Percentiles rank a stretch among this genome's conserved stretches.
Conservation (phyloP, 2,329 filamentous ascomycete species). For the Paraphaeosphaeria sporulosa region DNA sequence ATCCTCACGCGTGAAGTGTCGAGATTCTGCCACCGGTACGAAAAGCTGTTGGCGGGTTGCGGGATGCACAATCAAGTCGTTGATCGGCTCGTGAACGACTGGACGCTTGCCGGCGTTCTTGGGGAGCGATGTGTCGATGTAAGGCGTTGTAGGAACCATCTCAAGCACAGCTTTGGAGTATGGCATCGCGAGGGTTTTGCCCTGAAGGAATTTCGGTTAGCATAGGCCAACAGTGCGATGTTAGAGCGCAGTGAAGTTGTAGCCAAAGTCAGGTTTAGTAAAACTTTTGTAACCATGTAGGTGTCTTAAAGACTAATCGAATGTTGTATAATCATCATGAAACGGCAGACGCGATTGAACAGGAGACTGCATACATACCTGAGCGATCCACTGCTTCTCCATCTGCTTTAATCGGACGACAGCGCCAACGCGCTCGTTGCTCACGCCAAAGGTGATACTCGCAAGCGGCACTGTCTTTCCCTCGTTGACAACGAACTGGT, state of each 20-base stretch:
- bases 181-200: slow-evolving; percentile 75
- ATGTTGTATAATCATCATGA: slow-evolving; percentile 75
- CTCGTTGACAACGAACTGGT: slow-evolving; percentile 69
- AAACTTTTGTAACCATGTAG: slow-evolving; percentile 80
- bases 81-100: slow-evolving; percentile 66
- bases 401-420: slow-evolving; percentile 86
- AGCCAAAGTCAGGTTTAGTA: slow-evolving; percentile 68
- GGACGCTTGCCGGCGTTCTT: slow-evolving; percentile 46
- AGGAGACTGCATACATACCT: slow-evolving; percentile 66
- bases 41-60: slow-evolving; percentile 65
- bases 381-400: slow-evolving; percentile 76
- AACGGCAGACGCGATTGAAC: slow-evolving; percentile 16
- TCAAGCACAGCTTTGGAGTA: slow-evolving; percentile 78
- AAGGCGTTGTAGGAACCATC: slow-evolving; percentile 77
- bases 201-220: slow-evolving; percentile 59
- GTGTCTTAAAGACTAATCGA: slow-evolving; percentile 99
- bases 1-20: slow-evolving; percentile 70
- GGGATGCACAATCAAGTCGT: slow-evolving; percentile 68
- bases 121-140: slow-evolving; percentile 42
- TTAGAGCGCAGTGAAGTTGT: not conserved
- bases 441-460: slow-evolving; percentile 78
- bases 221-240: slow-evolving; percentile 8
- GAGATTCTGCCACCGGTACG: slow-evolving; percentile 69
- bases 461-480: slow-evolving; percentile 74
- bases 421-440: slow-evolving; percentile 83